Evolutionary conservation across 2,329 filamentous ascomycete genomes (phyloP), one percentile per base, ranked within the genome.

Genomic region (Tolypocladium nubicola): DNA sequence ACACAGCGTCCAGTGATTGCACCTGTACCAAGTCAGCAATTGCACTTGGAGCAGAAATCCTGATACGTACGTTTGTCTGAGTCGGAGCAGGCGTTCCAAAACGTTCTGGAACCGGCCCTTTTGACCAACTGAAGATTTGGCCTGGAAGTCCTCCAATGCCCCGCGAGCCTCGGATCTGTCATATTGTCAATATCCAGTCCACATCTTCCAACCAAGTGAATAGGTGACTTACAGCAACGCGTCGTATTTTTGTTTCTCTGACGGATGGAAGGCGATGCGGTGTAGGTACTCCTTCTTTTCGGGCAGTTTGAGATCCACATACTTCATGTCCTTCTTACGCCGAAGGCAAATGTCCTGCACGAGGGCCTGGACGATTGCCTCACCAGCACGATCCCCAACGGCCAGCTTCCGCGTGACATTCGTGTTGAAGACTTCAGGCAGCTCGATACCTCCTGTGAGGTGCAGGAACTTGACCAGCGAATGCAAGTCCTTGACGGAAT

Each of bases 1-100:
- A 66, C 89, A 90, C 13, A 97, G 79, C 10, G 87, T 86, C 89
- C 90, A 95, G 68, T 96, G 91, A 62, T 93, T 91, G 72, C 91
- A 96, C 14, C 78, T 80, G 57, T 19, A 7, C 35, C 30, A 21
- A 4, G 40, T 49, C 37, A 54, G 38, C 13, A 16, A 33, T 11
- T 30, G 3, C 19, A 10, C 8, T 14, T 7, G n/a, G 11, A 26
- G 35, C 30, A 9, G 19, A 8, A 21, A n/a, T 6, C 4, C 10
- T 21, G 10, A 14, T 14, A 65, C 71, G 64, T 66, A 79, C 68
- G 88, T 82, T 72, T 96, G 91, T 21, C 92, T 83, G 62, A 96
- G 82, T 14, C 92, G 85, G 7, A 96, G 81, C 5, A 96, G 78
- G 19, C 91, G 82, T 70, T 96, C 90, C 13, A 96, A 79, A 1